Percentiles rank a stretch among this genome's conserved stretches.
Conservation (phyloP, 257 asterid species). For the Misopates orontium region DNA sequence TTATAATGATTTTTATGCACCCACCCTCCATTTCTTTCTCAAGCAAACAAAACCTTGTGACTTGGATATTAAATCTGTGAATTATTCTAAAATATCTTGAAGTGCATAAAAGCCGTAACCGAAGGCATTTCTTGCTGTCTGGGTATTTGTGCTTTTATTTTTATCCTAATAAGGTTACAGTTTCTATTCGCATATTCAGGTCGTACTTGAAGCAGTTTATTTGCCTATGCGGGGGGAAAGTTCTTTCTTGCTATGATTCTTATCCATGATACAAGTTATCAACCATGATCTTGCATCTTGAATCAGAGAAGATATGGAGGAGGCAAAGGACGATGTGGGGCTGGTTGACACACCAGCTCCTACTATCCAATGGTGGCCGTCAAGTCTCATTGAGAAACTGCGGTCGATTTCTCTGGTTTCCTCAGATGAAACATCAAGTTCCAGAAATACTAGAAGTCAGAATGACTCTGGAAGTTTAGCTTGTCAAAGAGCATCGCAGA, state of each 20-base stretch:
- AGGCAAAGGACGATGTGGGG: constrained; percentile 45
- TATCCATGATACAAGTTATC: constrained; percentile 40
- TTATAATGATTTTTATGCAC: too few relatives aligned
- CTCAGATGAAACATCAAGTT: constrained; percentile 48
- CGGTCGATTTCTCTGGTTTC: constrained; percentile 54
- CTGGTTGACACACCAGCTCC: constrained; percentile 48
- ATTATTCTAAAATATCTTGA: too few relatives aligned
- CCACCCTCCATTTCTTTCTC: too few relatives aligned
- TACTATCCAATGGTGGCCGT: constrained; percentile 66
- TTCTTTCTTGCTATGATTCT: constrained; percentile 41
- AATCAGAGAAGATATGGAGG: constrained; percentile 69
- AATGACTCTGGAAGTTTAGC: constrained; percentile 48
- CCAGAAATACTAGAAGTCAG: constrained; percentile 44
- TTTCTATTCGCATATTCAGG: constrained; percentile 26
- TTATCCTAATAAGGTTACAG: constrained; percentile 26
- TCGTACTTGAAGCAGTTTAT: constrained; percentile 41
- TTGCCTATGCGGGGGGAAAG: constrained; percentile 32
- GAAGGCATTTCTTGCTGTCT: constrained; percentile 4
- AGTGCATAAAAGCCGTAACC: constrained; percentile 11
- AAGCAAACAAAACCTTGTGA: constrained; percentile 1
- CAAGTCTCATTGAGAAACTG: constrained; percentile 59
- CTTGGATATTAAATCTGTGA: neutral
- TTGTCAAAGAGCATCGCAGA: constrained; percentile 65
- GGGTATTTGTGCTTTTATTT: constrained; percentile 14
- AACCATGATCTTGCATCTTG: constrained; percentile 48